phyloP scores from a whole-genome alignment of 73 alveolate species.

The Blepharisma japonicum region DNA sequence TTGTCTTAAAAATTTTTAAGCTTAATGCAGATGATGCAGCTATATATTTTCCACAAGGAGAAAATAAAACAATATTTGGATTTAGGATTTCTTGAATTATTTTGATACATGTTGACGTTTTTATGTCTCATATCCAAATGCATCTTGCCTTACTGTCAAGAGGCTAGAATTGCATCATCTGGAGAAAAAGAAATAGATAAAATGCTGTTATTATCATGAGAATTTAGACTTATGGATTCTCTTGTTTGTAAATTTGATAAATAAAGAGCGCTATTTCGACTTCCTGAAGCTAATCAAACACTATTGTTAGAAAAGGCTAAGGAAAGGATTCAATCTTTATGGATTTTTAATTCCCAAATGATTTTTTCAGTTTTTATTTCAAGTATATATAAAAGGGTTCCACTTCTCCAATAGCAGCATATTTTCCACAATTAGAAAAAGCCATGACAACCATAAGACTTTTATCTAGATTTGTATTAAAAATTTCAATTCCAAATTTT shows the following conservation, averaged over 20 bases:
- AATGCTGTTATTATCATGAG: background rate
- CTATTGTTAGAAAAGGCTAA: background rate
- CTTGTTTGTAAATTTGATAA: background rate
- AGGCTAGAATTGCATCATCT: background rate
- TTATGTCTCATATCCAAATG: too few species aligned
- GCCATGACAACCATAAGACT: background rate
- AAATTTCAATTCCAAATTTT: background rate
- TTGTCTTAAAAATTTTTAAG: too few species aligned
- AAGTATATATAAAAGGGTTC: too few species aligned
- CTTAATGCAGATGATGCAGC: background rate
- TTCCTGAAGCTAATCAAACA: background rate
- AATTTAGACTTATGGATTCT: background rate
- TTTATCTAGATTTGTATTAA: background rate
- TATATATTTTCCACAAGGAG: background rate
- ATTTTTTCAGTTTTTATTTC: too few species aligned
- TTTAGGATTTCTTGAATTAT: too few species aligned
- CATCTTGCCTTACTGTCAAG: too few species aligned
- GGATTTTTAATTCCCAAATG: background rate
- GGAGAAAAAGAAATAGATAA: background rate
- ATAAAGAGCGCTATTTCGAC: background rate
- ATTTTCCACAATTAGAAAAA: background rate
- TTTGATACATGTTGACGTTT: too few species aligned
- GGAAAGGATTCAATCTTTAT: background rate
- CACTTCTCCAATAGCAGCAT: background rate
- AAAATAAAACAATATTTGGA: too few species aligned